A percentile compares a stretch with the other conserved stretches of the same genome.
Evolutionary conservation across 169 alveolate species (phyloP).

Genomic region (Plasmodium gonderi): DNA sequence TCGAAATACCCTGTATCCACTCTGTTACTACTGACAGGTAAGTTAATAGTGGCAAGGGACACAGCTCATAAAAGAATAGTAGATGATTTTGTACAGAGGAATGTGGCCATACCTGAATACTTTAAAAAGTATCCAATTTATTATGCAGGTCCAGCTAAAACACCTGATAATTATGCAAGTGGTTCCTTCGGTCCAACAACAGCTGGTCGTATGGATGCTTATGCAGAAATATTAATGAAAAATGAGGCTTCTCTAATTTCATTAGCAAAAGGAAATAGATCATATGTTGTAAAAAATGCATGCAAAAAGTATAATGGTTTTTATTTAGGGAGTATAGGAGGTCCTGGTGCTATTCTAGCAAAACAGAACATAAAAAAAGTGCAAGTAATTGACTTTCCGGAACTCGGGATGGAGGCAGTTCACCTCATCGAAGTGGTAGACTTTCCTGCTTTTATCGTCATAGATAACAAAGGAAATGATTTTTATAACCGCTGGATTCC

Average conservation of each 20-base stretch:
- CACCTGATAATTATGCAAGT: slow-evolving; percentile 88
- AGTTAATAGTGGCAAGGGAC: slow-evolving; percentile 91
- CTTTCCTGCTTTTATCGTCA: slow-evolving; percentile 91
- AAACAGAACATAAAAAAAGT: slow-evolving; percentile 86
- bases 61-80: slow-evolving; percentile 90
- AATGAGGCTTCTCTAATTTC: slow-evolving; percentile 87
- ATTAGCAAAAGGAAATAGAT: slow-evolving; percentile 90
- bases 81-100: slow-evolving; percentile 80
- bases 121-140: slow-evolving; percentile 88
- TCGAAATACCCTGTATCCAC: slow-evolving; percentile 86
- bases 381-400: slow-evolving; percentile 84
- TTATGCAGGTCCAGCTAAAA: slow-evolving; percentile 92
- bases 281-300: slow-evolving; percentile 84
- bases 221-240: slow-evolving; percentile 85
- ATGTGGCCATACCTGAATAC: slow-evolving; percentile 86
- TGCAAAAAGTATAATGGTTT: slow-evolving; percentile 89
- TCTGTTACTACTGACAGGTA: slow-evolving; percentile 84
- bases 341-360: slow-evolving; percentile 92
- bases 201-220: slow-evolving; percentile 92
- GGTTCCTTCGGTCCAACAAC: slow-evolving; percentile 94
- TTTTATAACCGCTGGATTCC: slow-evolving; percentile 84
- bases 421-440: slow-evolving; percentile 89
- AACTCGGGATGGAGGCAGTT: slow-evolving; percentile 89
- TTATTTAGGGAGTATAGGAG: slow-evolving; percentile 90
- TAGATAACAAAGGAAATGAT: slow-evolving; percentile 91